A percentile compares a stretch with the other conserved stretches of the same genome.
Evolutionary conservation across 768 basidiomycete species (phyloP).

Genomic region (Kwoniella mangroviensis): DNA sequence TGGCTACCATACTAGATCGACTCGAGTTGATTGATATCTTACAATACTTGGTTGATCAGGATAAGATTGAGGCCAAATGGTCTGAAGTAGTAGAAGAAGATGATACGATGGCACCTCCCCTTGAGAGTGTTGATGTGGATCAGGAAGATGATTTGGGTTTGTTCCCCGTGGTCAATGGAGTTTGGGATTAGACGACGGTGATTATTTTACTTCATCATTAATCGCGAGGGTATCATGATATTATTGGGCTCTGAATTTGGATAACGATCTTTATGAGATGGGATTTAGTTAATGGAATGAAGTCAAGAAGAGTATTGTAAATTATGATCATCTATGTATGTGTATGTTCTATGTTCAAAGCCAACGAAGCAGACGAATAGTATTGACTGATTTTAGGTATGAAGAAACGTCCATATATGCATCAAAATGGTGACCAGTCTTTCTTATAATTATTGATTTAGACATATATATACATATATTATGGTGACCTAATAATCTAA

Average conservation of each 20-base stretch:
- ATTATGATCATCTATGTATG: no score
- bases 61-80: conserved; percentile 7
- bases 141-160: conserved; percentile 24
- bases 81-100: not conserved
- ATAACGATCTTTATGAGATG: no score
- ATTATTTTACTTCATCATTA: no score
- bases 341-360: no score
- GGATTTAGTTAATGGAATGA: no score
- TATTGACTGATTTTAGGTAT: no score
- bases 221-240: no score
- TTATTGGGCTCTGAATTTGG: no score
- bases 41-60: conserved; percentile 30
- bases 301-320: no score
- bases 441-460: not conserved
- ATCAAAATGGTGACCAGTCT: no score
- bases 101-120: not conserved
- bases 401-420: no score
- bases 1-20: conserved; percentile 38
- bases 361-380: no score
- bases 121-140: conserved; percentile 22
- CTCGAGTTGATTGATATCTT: conserved; percentile 49
- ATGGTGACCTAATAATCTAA: not conserved
- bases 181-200: conserved; percentile 11
- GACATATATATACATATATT: not conserved
- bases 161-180: conserved; percentile 6